Base-by-base conservation (phyloP, 78 protist species). In the Anaeramoeba flamelloides region DNA sequence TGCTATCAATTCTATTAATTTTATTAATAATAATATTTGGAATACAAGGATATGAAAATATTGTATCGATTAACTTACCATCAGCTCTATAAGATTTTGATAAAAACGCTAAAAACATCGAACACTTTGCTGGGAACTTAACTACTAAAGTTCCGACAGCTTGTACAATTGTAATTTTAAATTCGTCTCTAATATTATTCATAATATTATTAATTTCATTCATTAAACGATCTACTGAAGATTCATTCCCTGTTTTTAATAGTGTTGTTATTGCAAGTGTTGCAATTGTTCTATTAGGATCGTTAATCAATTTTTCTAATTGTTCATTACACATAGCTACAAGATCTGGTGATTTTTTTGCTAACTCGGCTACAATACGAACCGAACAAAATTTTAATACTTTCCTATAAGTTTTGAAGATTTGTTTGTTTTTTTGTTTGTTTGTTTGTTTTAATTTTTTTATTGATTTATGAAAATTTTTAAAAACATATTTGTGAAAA, bases 251-350 rank as follows among this genome's bases (percentile, higher is more conserved):
- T 30, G 91, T 84, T 81, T 93, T 93, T 85, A 96, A 90, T 39
- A 96, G 87, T 12, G 98, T 94, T 3, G 98, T 93, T 81, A 96
- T 91, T 65, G 99, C 99, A 32, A 96, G 83, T 2, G 98, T 94
- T 36, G 98, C 97, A 78, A 94, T 92, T 75, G 86, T 78, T 75
- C 99, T 87, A 89, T 94, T 93, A 1, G 89, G 30, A 83, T 96
- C 99, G 17, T 89, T 64, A 79, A 96, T 83, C 36, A 95, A 88
- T 36, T 77, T 87, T 83, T 96, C 99, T 84, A 96, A 80, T 83
- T 96, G 98, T 32, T 91, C 34, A 77, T 87, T 91, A 81, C 95
- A 92, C 38, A 89, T 36, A 0, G 91, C 78, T 32, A 94, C 97
- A 91, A 64, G 31, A 36, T 3, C 81, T 90, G 95, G 65, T 90